Conservation (phyloP, 2,329 filamentous ascomycete genomes). For the Stagonosporopsis chrysanthemi region DNA sequence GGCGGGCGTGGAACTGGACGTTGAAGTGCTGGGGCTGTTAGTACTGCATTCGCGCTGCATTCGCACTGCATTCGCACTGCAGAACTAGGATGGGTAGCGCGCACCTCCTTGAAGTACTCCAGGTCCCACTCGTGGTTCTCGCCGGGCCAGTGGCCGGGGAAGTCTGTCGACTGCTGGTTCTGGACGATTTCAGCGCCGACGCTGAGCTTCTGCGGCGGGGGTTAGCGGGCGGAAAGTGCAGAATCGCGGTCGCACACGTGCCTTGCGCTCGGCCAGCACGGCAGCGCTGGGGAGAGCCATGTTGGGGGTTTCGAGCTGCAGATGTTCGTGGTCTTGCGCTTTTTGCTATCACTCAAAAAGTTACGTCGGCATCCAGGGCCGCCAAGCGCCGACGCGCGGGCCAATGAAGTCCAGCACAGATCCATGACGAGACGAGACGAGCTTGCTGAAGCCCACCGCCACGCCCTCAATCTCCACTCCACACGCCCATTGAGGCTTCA, state of each 20-base stretch:
- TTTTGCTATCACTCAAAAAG: conserved; percentile 5
- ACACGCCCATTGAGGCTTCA: conserved; percentile 46
- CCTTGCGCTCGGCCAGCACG: conserved; percentile 69
- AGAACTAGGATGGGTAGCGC: conserved; percentile 3
- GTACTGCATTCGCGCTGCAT: neutral
- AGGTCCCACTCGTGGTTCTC: conserved; percentile 85
- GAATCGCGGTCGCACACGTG: conserved; percentile 46
- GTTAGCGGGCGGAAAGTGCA: conserved; percentile 11
- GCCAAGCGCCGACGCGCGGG: conserved; percentile 36
- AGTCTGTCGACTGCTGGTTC: conserved; percentile 88
- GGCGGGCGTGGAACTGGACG: conserved; percentile 85
- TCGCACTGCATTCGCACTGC: neutral
- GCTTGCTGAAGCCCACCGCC: conserved; percentile 33
- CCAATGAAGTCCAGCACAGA: conserved; percentile 33
- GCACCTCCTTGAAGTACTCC: conserved; percentile 70
- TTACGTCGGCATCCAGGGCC: conserved; percentile 1
- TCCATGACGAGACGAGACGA: conserved; percentile 31
- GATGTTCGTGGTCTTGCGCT: conserved; percentile 12
- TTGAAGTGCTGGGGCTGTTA: conserved; percentile 63
- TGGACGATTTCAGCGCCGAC: conserved; percentile 91
- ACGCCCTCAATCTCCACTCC: conserved; percentile 41
- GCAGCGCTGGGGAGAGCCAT: conserved; percentile 58
- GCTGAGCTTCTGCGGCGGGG: conserved; percentile 71
- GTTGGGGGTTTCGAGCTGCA: conserved; percentile 26
- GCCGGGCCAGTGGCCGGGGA: conserved; percentile 87